A percentile compares a stretch with the other conserved stretches of the same genome.
These are phyloP conservation scores for Quaeritorhiza haematococci DNA, from an alignment of 371 early-diverging fungal species.

Conservation along the genomic window DNA sequence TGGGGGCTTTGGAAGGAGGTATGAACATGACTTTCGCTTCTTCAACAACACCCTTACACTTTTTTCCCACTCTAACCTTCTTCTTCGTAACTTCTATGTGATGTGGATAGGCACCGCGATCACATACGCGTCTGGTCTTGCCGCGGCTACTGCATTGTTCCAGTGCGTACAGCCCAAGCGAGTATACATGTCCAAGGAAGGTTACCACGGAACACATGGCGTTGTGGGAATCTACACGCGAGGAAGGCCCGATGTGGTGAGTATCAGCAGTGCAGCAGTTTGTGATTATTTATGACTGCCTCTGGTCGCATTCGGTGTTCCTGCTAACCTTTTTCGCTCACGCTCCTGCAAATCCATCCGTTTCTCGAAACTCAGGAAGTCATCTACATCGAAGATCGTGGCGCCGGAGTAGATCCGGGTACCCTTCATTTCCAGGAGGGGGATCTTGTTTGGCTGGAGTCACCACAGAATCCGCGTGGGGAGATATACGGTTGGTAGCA, in stretches of 20 bases:
- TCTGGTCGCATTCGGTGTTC: too few species aligned
- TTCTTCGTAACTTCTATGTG: slow-evolving; percentile 1
- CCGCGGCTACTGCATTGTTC: slow-evolving; percentile 34
- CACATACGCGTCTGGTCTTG: slow-evolving; percentile 40
- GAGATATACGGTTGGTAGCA: slow-evolving; percentile 24
- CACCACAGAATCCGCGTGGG: slow-evolving; percentile 40
- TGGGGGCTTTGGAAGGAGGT: slow-evolving; percentile 29
- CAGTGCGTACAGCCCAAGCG: slow-evolving; percentile 20
- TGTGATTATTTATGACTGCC: too few species aligned
- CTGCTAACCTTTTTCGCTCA: too few species aligned
- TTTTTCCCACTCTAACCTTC: not conserved
- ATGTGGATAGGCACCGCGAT: slow-evolving; percentile 23
- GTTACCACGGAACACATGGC: slow-evolving; percentile 25
- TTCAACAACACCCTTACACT: not conserved
- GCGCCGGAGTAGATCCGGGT: not conserved
- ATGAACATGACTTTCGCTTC: not conserved
- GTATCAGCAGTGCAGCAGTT: too few species aligned
- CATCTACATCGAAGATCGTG: slow-evolving; percentile 18
- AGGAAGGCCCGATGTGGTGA: slow-evolving; percentile 19
- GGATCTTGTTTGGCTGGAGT: slow-evolving; percentile 31
- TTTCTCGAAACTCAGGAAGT: slow-evolving; percentile 2
- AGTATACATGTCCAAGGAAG: slow-evolving; percentile 14
- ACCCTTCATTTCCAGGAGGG: slow-evolving; percentile 9
- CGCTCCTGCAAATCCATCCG: not conserved
- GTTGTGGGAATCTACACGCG: slow-evolving; percentile 17